These are phyloP conservation scores for Russula emetica DNA, from an alignment of 768 basidiomycete species.

Conservation along the genomic window DNA sequence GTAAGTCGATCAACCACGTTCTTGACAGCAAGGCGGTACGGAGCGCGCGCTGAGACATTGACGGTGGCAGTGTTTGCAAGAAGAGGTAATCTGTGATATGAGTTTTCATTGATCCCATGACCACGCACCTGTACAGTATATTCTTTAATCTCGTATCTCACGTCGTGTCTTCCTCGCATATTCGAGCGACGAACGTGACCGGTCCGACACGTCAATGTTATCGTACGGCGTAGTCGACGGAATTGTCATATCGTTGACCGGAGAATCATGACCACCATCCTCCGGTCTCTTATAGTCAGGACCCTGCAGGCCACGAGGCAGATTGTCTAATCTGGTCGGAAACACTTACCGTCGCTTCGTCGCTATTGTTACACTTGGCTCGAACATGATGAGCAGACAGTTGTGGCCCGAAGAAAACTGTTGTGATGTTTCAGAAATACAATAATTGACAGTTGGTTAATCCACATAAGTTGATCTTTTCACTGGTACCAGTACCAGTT, in stretches of 20 bases:
- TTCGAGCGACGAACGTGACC: neutral
- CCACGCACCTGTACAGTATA: neutral
- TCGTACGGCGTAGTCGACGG: neutral
- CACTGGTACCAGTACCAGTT: neutral
- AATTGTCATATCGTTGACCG: constrained; percentile 1
- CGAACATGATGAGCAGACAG: neutral
- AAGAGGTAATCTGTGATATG: neutral
- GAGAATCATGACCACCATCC: constrained; percentile 1
- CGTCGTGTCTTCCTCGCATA: neutral
- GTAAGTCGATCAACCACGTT: neutral
- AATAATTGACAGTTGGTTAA: neutral
- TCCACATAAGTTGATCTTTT: neutral
- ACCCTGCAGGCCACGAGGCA: constrained; percentile 1
- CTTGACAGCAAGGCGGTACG: neutral
- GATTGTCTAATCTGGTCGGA: neutral
- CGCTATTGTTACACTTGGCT: neutral
- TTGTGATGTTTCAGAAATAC: neutral
- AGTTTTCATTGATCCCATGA: neutral
- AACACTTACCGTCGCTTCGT: neutral
- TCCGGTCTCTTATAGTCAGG: neutral
- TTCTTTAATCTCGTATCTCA: neutral
- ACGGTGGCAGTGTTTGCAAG: constrained; percentile 1
- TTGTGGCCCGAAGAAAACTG: neutral
- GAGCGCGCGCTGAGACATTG: neutral
- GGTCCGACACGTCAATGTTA: neutral